Base-by-base conservation (phyloP, 75 land plant species). In the Picea sitchensis region DNA sequence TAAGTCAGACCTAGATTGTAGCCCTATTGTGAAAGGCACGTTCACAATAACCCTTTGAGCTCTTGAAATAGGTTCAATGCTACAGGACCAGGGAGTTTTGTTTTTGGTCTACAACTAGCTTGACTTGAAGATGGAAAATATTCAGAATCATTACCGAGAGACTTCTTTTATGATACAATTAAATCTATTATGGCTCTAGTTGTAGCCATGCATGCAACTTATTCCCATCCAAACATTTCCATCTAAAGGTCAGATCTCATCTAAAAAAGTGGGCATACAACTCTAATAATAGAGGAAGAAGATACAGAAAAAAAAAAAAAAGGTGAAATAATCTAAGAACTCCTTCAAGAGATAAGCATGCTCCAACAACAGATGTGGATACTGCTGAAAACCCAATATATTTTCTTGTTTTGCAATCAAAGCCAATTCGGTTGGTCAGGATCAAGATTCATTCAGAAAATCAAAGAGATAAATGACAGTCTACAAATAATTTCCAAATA, bases 201-300 rank as follows among this genome's bases (percentile, higher is more conserved):
- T 9, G 96, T 93, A 76, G 90, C 90, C 73, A 84, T 51, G 56
- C 96, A 90, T 69, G 89, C 82, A 36, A n/a, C n/a, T n/a, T n/a
- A n/a, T n/a, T n/a, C n/a, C n/a, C n/a, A n/a, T n/a, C n/a, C n/a
- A n/a, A n/a, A 83, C 36, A 77, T 85, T 89, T 83, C 31, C 63
- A 95, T 96, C 98, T 91, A 91, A 34, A 95, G 87, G 75, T 91
- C 94, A 95, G 89, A 7, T 96, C n/a, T n/a, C n/a, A n/a, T n/a
- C n/a, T n/a, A n/a, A n/a, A n/a, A n/a, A n/a, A n/a, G n/a, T n/a
- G n/a, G 98, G 67, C 94, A 77, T 34, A 95, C 47, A 65, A 84
- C 82, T 80, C 61, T 85, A 59, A 91, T 62, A 68, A 95, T 78
- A 79, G 81, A 68, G 18, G 84, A 67, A 57, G 95, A 86, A 79